These are phyloP conservation scores for Penicillium soppii DNA, from an alignment of 495 filamentous ascomycete genomes.

Conservation along the genomic window DNA sequence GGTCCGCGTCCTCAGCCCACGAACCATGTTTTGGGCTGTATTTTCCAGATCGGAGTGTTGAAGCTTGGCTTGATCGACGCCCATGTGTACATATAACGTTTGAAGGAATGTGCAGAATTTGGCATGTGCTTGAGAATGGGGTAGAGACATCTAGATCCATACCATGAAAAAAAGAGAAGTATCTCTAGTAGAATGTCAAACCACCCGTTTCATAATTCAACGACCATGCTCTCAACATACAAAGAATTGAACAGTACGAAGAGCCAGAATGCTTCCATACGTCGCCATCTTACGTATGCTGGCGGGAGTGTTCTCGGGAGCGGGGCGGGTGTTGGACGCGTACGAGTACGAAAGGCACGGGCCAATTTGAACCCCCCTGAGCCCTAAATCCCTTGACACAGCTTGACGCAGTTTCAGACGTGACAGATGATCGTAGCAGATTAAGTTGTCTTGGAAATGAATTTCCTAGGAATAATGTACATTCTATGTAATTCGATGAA, in stretches of 20 bases:
- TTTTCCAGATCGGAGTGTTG: conserved; percentile 15
- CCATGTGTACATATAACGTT: neutral
- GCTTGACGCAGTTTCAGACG: neutral
- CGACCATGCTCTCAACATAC: too few species aligned
- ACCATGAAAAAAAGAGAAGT: too few species aligned
- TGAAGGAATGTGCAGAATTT: neutral
- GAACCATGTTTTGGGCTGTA: conserved; percentile 4
- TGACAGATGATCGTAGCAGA: neutral
- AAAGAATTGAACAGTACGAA: too few species aligned
- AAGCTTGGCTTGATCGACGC: conserved; percentile 25
- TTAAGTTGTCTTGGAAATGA: neutral
- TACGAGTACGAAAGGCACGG: conserved; percentile 30
- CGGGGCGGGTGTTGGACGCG: conserved; percentile 25
- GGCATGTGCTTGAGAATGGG: neutral
- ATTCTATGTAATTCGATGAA: neutral
- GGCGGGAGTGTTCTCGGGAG: conserved; percentile 18
- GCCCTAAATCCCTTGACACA: conserved; percentile 1
- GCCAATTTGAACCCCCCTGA: neutral
- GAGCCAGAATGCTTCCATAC: conserved; percentile 7
- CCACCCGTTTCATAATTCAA: too few species aligned
- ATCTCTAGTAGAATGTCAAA: too few species aligned
- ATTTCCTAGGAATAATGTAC: neutral
- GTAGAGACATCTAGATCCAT: too few species aligned
- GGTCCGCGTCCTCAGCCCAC: conserved; percentile 1
- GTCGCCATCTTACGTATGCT: conserved; percentile 21